These are phyloP conservation scores for Aspergillus phoenicis DNA, from an alignment of 2,329 filamentous ascomycete genomes.

Conservation along the genomic window DNA sequence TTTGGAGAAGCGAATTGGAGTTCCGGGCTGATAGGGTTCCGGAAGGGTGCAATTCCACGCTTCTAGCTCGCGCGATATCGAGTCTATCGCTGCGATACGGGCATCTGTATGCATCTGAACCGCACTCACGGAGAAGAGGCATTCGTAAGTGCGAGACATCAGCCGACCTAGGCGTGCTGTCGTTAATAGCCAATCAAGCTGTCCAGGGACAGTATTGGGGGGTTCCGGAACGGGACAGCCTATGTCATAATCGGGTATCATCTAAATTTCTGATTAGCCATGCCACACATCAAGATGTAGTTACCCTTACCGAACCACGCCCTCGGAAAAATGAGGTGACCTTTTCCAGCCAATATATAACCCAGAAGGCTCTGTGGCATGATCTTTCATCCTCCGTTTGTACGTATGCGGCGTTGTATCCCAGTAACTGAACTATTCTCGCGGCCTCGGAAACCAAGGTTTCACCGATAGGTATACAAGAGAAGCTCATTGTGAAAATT, in stretches of 20 bases:
- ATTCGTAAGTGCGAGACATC: conserved; percentile 36
- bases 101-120: conserved; percentile 20
- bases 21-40: conserved; percentile 19
- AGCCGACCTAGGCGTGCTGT: conserved; percentile 36
- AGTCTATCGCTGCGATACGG: conserved; percentile 26
- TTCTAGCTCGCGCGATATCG: conserved; percentile 31
- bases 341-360: conserved; percentile 46
- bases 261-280: conserved; percentile 21
- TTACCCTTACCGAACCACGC: conserved; percentile 34
- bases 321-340: conserved; percentile 34
- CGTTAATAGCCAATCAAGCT: conserved; percentile 41
- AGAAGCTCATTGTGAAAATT: conserved; percentile 40
- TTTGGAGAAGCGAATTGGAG: neutral
- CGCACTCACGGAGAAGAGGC: conserved; percentile 41
- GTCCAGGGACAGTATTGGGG: conserved; percentile 36
- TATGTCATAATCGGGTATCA: conserved; percentile 43
- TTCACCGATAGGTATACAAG: conserved; percentile 39
- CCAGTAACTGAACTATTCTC: conserved; percentile 36
- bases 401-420: conserved; percentile 32
- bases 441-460: conserved; percentile 37
- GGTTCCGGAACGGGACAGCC: conserved; percentile 37
- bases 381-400: conserved; percentile 15
- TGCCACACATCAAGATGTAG: too few species aligned
- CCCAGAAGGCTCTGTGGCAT: conserved; percentile 42
- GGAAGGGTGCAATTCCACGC: conserved; percentile 36